Evolutionary conservation across 441 rosid species (phyloP).

Genomic region (Croton laevigatus): DNA sequence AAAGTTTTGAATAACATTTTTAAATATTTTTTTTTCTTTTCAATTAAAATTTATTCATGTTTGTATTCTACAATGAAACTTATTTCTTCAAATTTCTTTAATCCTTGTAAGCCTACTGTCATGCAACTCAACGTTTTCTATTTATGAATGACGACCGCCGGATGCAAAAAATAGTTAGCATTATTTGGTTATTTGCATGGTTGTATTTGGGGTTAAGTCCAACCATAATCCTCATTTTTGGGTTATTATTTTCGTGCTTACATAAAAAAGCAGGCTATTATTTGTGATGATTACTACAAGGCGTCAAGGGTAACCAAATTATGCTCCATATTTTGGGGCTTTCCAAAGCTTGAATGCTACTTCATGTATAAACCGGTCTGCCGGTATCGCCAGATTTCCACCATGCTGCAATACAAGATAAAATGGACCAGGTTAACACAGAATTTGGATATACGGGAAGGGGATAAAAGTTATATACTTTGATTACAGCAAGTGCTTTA

Average conservation of each 20-base stretch:
- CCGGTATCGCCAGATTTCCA: conserved; percentile 79
- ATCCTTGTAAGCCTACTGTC: too few species aligned
- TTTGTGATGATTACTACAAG: not conserved
- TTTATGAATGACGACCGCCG: not conserved
- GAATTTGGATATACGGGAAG: not conserved
- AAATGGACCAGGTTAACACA: not conserved
- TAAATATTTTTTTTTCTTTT: too few species aligned
- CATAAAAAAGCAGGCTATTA: not conserved
- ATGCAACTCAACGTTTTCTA: not conserved
- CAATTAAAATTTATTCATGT: too few species aligned
- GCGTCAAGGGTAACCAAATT: conserved; percentile 16
- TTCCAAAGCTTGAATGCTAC: conserved; percentile 97
- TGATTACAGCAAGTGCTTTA: not conserved
- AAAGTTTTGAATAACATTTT: too few species aligned
- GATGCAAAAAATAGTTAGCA: not conserved
- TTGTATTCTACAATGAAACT: too few species aligned
- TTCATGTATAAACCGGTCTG: conserved; percentile 84
- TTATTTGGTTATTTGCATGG: not conserved
- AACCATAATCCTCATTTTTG: not conserved
- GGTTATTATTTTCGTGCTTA: not conserved
- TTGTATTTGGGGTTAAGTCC: not conserved
- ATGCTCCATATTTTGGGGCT: conserved; percentile 97
- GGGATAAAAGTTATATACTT: not conserved
- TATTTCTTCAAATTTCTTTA: too few species aligned
- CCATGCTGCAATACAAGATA: conserved; percentile 45